Conservation (phyloP, 2,329 filamentous ascomycete genomes). For the Arthrobotrys iridis region DNA sequence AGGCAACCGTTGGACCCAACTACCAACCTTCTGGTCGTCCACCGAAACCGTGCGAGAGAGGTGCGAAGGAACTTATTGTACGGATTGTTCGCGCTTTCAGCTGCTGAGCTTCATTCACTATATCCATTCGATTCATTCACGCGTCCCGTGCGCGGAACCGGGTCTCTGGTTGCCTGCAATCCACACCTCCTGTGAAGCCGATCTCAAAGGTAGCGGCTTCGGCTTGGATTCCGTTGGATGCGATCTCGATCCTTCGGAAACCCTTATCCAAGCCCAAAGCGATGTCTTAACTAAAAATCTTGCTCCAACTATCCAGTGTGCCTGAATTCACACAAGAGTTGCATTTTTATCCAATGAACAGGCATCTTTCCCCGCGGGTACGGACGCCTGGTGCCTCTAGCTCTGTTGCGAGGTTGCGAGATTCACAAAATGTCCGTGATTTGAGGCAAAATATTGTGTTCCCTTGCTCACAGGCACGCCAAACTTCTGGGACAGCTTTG, state of each 20-base stretch:
- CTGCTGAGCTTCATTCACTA: slow-evolving; percentile 14
- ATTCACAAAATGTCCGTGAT: slow-evolving; percentile 49
- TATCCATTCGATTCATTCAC: background rate
- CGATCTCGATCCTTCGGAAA: slow-evolving; percentile 28
- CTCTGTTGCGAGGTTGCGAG: slow-evolving; percentile 31
- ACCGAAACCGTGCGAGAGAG: background rate
- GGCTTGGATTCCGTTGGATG: slow-evolving; percentile 27
- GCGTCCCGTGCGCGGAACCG: slow-evolving; percentile 11
- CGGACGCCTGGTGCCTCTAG: slow-evolving; percentile 43
- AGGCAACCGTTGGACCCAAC: slow-evolving; percentile 5
- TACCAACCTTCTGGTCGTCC: slow-evolving; percentile 10
- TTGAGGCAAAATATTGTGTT: slow-evolving; percentile 44
- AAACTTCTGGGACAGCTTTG: slow-evolving; percentile 2
- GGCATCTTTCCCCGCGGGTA: slow-evolving; percentile 45
- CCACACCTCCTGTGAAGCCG: slow-evolving; percentile 25
- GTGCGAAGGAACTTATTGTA: slow-evolving; percentile 25
- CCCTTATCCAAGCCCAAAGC: slow-evolving; percentile 11
- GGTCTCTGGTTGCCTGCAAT: slow-evolving; percentile 43
- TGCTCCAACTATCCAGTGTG: slow-evolving; percentile 30
- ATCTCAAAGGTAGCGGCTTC: slow-evolving; percentile 28
- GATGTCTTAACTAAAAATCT: slow-evolving; percentile 41
- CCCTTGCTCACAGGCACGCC: background rate
- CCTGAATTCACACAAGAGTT: slow-evolving; percentile 32
- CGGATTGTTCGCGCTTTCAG: background rate
- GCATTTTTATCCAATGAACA: slow-evolving; percentile 32